Percentiles rank a stretch among this genome's conserved stretches.
These are phyloP conservation scores for Calonectria hongkongensis DNA, from an alignment of 2,329 filamentous ascomycete genomes.

Conservation along the genomic window DNA sequence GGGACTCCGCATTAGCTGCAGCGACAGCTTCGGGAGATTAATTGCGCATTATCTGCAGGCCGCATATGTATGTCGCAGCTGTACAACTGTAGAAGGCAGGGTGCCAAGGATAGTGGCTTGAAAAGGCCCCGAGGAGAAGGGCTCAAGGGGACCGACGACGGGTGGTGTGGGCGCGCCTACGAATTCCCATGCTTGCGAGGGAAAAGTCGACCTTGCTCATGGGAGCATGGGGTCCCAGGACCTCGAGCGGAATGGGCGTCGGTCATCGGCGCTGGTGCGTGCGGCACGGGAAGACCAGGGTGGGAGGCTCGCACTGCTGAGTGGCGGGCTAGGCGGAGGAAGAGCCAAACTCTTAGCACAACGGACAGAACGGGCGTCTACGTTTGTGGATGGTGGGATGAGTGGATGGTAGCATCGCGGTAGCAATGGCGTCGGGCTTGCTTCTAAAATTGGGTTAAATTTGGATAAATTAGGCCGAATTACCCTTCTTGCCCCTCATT, in stretches of 20 bases:
- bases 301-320: conserved; percentile 33
- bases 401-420: background rate
- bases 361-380: conserved; percentile 27
- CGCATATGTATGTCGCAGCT: conserved; percentile 2
- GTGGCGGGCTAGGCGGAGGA: conserved; percentile 38
- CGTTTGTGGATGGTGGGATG: background rate
- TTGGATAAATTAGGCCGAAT: conserved; percentile 22
- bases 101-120: background rate
- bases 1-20: conserved; percentile 9
- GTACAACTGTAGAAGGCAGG: background rate
- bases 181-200: background rate
- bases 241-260: conserved; percentile 12
- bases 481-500: conserved; percentile 3
- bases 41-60: conserved; percentile 32
- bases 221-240: background rate
- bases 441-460: conserved; percentile 37
- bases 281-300: conserved; percentile 31
- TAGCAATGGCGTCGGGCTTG: background rate
- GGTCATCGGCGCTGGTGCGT: conserved; percentile 16
- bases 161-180: conserved; percentile 26
- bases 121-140: background rate
- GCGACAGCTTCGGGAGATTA: conserved; percentile 27
- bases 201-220: background rate
- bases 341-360: conserved; percentile 3
- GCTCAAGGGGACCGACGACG: too few relatives aligned